A percentile compares a stretch with the other conserved stretches of the same genome.
phyloP scores from a whole-genome alignment of 495 filamentous ascomycete species.

The Trichoderma parareesei region DNA sequence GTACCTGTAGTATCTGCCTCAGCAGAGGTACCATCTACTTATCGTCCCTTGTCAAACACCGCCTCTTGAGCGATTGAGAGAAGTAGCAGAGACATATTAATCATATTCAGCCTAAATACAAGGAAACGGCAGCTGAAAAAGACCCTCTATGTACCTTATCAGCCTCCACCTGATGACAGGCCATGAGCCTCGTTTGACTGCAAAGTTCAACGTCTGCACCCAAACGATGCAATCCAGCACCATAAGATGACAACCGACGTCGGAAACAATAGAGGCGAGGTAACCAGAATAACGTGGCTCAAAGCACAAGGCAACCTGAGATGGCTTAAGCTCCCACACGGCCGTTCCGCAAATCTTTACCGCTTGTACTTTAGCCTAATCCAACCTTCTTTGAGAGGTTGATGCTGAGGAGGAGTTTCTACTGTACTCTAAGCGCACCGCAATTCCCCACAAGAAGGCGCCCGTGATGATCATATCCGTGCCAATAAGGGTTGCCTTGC shows the following conservation, averaged over 20 bases:
- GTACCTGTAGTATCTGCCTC: background rate
- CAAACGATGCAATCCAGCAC: background rate
- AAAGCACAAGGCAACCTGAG: background rate
- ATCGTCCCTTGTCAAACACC: background rate
- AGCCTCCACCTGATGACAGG: too few species aligned
- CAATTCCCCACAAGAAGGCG: too few species aligned
- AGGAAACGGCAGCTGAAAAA: background rate
- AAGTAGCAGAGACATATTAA: background rate
- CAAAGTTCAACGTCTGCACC: background rate
- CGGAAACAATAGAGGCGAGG: background rate
- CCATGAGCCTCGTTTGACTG: too few species aligned
- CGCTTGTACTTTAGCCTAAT: background rate
- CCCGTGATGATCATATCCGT: too few species aligned
- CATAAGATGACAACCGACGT: too few species aligned
- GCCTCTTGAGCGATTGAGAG: background rate
- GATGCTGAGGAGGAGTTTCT: too few species aligned
- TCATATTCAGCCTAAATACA: slow-evolving; percentile 1
- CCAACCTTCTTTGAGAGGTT: background rate
- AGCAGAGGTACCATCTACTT: background rate
- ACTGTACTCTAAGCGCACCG: too few species aligned
- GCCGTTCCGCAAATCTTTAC: background rate
- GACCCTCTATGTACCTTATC: background rate
- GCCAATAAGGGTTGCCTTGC: background rate
- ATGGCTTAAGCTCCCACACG: background rate
- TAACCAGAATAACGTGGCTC: background rate